Percentiles rank a stretch among this genome's conserved stretches.
Evolutionary conservation across 805 yeast species (phyloP).

Genomic region (Myxozyma kluyveri): DNA sequence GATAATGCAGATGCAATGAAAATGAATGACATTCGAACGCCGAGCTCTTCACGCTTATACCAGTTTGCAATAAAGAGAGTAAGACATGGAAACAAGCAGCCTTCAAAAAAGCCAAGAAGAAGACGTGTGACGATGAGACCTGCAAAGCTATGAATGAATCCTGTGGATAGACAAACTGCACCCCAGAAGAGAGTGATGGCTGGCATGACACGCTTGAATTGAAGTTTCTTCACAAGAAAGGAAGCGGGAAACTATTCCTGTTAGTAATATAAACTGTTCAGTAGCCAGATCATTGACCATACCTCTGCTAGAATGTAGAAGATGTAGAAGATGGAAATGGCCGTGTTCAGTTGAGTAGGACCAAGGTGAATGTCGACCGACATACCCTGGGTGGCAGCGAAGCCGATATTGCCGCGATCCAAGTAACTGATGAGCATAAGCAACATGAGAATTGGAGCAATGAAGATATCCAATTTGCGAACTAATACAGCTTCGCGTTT

Average conservation of each 20-base stretch:
- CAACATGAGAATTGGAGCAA: no score
- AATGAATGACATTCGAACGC: slow-evolving; percentile 53
- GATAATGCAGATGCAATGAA: slow-evolving; percentile 52
- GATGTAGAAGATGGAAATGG: slow-evolving; percentile 51
- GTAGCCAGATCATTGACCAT: no score
- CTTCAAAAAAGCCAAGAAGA: slow-evolving; percentile 54
- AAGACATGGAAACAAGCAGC: slow-evolving; percentile 61
- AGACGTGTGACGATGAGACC: slow-evolving; percentile 51
- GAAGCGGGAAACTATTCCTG: no score
- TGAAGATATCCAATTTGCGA: no score
- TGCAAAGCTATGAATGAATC: slow-evolving; percentile 41
- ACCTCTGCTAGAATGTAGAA: slow-evolving; percentile 51
- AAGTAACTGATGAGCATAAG: no score
- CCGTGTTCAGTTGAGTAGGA: slow-evolving; percentile 46
- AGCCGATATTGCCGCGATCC: slow-evolving; percentile 49
- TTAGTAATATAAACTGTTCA: no score
- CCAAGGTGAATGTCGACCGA: slow-evolving; percentile 43
- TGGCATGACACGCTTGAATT: no score
- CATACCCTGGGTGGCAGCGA: slow-evolving; percentile 47
- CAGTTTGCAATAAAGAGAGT: slow-evolving; percentile 61
- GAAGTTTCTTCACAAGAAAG: no score
- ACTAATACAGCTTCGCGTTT: no score
- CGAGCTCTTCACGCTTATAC: slow-evolving; percentile 53
- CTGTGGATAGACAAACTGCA: slow-evolving; percentile 51
- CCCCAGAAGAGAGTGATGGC: slow-evolving; percentile 55